Conservation (phyloP, 306 rosid species). For the Castanopsis chinensis region DNA sequence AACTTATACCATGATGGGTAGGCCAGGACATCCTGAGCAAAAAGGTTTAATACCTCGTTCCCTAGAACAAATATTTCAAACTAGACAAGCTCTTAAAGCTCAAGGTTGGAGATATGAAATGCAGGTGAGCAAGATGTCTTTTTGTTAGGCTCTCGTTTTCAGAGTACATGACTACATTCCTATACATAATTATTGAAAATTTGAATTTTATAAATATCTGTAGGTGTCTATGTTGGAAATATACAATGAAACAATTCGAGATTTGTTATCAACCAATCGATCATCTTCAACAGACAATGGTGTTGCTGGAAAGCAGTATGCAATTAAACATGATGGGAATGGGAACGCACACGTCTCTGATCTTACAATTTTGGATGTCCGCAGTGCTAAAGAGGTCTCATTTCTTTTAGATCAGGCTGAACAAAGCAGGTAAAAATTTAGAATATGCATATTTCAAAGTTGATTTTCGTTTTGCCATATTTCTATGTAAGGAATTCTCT, state of each 20-base stretch:
- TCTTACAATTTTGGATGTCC: slow-evolving; percentile 88
- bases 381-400: slow-evolving; percentile 82
- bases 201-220: slow-evolving; percentile 7
- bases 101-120: slow-evolving; percentile 98
- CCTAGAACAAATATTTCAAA: slow-evolving; percentile 84
- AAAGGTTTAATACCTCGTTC: slow-evolving; percentile 95
- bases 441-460: slow-evolving; percentile 9
- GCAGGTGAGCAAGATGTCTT: slow-evolving; percentile 60
- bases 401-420: slow-evolving; percentile 85
- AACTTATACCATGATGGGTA: slow-evolving; percentile 98
- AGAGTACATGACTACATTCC: not conserved
- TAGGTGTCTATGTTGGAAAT: slow-evolving; percentile 99
- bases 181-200: slow-evolving; percentile 1
- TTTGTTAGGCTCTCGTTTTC: not conserved
- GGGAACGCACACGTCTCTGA: slow-evolving; percentile 85
- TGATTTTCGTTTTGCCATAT: not conserved
- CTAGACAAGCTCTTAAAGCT: slow-evolving; percentile 67
- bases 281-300: slow-evolving; percentile 58
- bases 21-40: slow-evolving; percentile 69
- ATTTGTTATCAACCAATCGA: slow-evolving; percentile 65
- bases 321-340: slow-evolving; percentile 81
- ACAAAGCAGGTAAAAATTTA: slow-evolving; percentile 70
- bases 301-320: slow-evolving; percentile 71
- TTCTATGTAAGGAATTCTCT: not conserved
- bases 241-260: slow-evolving; percentile 89